phyloP scores from a whole-genome alignment of 1,139 yeast genomes.

The Kodamaea derodonti region DNA sequence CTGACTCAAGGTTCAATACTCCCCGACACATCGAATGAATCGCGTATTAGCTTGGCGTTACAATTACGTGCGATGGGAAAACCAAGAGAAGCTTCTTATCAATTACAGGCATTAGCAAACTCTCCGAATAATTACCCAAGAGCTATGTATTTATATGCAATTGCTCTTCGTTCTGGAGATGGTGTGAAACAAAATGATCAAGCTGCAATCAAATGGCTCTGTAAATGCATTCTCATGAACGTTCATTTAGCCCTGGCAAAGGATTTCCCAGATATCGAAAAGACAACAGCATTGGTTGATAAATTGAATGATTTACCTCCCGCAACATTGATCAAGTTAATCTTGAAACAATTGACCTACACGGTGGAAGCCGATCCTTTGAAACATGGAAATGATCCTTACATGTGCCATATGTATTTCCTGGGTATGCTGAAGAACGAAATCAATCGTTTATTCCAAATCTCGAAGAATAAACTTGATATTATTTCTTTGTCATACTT shows the following conservation, averaged over 20 bases:
- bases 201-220: constrained; percentile 61
- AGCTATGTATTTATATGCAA: constrained; percentile 71
- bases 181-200: constrained; percentile 61
- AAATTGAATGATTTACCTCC: constrained; percentile 27
- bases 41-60: constrained; percentile 50
- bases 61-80: constrained; percentile 56
- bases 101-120: constrained; percentile 59
- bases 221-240: constrained; percentile 31
- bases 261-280: constrained; percentile 5
- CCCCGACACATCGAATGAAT: constrained; percentile 17
- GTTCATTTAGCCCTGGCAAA: constrained; percentile 9
- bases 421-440: constrained; percentile 23
- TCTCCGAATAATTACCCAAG: constrained; percentile 51
- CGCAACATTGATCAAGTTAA: constrained; percentile 29
- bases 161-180: constrained; percentile 66
- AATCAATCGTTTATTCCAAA: constrained; percentile 23
- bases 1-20: background rate
- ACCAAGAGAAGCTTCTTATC: constrained; percentile 66
- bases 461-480: constrained; percentile 27
- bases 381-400: constrained; percentile 25
- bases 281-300: constrained; percentile 12
- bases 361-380: constrained; percentile 17
- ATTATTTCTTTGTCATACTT: constrained; percentile 31
- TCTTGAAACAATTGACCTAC: constrained; percentile 21
- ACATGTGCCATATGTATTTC: constrained; percentile 23